phyloP scores from a whole-genome alignment of 768 basidiomycete species.

The Psilocybe azurescens region DNA sequence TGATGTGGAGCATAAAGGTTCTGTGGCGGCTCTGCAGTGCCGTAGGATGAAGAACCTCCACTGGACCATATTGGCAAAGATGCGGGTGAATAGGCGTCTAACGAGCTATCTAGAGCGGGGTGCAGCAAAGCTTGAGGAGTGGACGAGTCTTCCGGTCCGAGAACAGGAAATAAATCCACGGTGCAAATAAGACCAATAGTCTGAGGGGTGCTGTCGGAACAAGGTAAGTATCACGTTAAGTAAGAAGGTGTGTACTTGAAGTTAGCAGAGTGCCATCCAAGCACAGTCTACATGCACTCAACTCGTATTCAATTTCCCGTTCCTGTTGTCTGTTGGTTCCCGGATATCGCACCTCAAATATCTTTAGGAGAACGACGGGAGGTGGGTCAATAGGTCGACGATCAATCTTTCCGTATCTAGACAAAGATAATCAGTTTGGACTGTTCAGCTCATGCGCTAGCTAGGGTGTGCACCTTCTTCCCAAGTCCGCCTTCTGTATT shows the following conservation, averaged over 20 bases:
- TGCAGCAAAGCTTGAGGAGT: not conserved
- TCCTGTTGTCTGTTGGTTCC: slow-evolving; percentile 44
- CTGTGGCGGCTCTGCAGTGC: too few species aligned
- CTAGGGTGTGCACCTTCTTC: slow-evolving; percentile 53
- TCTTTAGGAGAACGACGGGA: slow-evolving; percentile 56
- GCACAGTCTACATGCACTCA: slow-evolving; percentile 13
- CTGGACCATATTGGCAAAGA: too few species aligned
- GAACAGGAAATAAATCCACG: not conserved
- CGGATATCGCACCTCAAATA: slow-evolving; percentile 47
- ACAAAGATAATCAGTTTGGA: slow-evolving; percentile 14
- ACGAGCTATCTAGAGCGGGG: not conserved
- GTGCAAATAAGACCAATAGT: not conserved
- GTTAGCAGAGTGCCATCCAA: too few species aligned
- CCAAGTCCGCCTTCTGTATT: slow-evolving; percentile 65
- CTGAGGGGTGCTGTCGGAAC: not conserved
- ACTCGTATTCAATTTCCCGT: slow-evolving; percentile 56
- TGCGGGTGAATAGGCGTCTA: not conserved
- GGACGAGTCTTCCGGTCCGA: not conserved
- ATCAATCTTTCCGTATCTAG: slow-evolving; percentile 64
- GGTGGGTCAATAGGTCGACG: slow-evolving; percentile 67
- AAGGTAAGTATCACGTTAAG: not conserved
- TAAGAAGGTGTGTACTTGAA: not conserved
- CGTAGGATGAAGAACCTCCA: too few species aligned
- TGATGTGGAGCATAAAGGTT: not conserved
- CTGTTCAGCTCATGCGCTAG: not conserved